phyloP scores from a whole-genome alignment of 2,329 filamentous ascomycete species.

The Alternaria sp. region DNA sequence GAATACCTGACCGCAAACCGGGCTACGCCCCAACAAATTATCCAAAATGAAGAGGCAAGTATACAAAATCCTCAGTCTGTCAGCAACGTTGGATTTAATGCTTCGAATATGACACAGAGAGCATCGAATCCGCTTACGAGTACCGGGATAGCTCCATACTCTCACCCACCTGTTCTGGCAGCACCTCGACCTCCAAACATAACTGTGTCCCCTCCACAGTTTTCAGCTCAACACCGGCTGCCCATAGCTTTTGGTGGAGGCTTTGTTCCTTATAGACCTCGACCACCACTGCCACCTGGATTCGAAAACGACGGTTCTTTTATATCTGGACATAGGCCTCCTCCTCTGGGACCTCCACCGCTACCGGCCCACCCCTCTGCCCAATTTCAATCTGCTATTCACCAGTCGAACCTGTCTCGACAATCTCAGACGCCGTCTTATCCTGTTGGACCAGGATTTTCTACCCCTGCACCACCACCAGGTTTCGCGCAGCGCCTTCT shows the following conservation, averaged over 20 bases:
- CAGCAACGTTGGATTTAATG: neutral
- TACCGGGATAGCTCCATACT: neutral
- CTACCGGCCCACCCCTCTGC: neutral
- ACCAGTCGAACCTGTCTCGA: neutral
- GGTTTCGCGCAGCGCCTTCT: constrained; percentile 9
- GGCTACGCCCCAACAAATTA: neutral
- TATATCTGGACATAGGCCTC: neutral
- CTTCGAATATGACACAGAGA: neutral
- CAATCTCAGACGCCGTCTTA: neutral
- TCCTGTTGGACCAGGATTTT: neutral
- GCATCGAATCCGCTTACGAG: neutral
- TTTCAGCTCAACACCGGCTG: neutral
- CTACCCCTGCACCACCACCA: neutral
- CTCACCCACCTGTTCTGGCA: neutral
- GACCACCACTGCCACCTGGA: neutral
- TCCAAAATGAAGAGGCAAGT: neutral
- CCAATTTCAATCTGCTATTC: neutral
- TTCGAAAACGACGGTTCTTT: neutral
- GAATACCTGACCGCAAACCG: constrained; percentile 10
- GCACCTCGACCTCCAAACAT: neutral
- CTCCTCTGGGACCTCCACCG: neutral
- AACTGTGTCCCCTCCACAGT: constrained; percentile 2
- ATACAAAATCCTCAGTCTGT: neutral
- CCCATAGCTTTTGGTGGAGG: neutral
- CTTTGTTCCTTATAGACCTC: neutral